A percentile compares a stretch with the other conserved stretches of the same genome.
Evolutionary conservation across 2,329 filamentous ascomycete genomes (phyloP).

Genomic region (Fusarium albidum): DNA sequence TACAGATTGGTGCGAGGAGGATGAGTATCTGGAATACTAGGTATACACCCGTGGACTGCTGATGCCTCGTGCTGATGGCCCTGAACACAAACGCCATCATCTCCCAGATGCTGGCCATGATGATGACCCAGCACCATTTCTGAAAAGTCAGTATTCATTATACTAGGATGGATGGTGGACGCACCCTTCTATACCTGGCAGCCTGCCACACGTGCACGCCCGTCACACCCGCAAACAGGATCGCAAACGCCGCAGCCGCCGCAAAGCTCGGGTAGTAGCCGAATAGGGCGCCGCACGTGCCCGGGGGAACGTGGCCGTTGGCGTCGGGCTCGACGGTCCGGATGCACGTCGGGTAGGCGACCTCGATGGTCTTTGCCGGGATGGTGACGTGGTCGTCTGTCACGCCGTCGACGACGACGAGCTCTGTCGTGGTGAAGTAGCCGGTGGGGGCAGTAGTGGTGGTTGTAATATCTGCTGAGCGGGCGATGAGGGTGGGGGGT

Average conservation of each 20-base stretch:
- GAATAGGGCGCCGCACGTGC: constrained; percentile 43
- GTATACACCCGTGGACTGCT: constrained; percentile 26
- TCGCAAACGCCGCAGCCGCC: constrained; percentile 41
- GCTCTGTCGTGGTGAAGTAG: constrained; percentile 42
- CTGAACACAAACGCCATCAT: constrained; percentile 33
- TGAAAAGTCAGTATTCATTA: neutral
- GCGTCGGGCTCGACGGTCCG: constrained; percentile 45
- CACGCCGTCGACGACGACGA: constrained; percentile 32
- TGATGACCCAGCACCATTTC: constrained; percentile 48
- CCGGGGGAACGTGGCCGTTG: constrained; percentile 45
- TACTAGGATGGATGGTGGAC: constrained; percentile 23
- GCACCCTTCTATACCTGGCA: constrained; percentile 32
- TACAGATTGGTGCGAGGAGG: constrained; percentile 34
- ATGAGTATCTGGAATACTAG: constrained; percentile 38
- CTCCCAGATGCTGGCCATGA: constrained; percentile 46
- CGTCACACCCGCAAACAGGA: constrained; percentile 36
- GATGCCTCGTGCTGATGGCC: constrained; percentile 31
- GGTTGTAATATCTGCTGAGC: neutral
- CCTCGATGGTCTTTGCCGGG: constrained; percentile 43
- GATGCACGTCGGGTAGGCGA: constrained; percentile 47
- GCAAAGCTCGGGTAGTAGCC: constrained; percentile 45
- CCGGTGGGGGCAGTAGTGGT: constrained; percentile 19
- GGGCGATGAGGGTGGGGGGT: constrained; percentile 11
- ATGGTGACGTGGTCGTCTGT: constrained; percentile 32
- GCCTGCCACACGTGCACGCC: constrained; percentile 34